phyloP scores from a whole-genome alignment of 139 green algal species.

The Tetraselmis striata region DNA sequence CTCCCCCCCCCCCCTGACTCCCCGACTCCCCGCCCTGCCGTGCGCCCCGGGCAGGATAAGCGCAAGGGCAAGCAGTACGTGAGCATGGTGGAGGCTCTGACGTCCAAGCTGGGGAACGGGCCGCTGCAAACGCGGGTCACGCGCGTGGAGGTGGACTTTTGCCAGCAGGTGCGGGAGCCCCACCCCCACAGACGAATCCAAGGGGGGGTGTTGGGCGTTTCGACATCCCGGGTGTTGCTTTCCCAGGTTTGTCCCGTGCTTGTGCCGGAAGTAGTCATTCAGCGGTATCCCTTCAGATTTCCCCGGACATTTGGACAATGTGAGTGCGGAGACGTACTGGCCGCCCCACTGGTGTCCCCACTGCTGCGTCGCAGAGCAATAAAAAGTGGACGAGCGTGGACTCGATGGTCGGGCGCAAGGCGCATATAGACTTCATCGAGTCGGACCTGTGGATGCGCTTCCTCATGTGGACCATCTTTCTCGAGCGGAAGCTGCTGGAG shows the following conservation, averaged over 20 bases:
- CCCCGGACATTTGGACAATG: too few relatives aligned
- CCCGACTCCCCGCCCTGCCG: too few relatives aligned
- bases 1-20: too few relatives aligned
- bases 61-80: constrained; percentile 6
- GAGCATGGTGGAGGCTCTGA: constrained; percentile 13
- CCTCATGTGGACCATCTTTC: constrained; percentile 20
- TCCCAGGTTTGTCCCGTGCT: too few relatives aligned
- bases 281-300: too few relatives aligned
- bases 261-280: too few relatives aligned
- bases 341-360: background rate
- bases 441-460: constrained; percentile 28
- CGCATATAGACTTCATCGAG: constrained; percentile 60
- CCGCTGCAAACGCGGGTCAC: background rate
- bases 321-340: too few relatives aligned
- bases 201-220: background rate
- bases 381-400: constrained; percentile 13
- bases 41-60: constrained; percentile 1
- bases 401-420: constrained; percentile 37
- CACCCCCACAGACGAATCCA: background rate
- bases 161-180: background rate
- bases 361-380: background rate
- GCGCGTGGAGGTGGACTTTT: constrained; percentile 35
- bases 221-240: too few relatives aligned
- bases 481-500: background rate
- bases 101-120: constrained; percentile 5